These are phyloP conservation scores for Ceratocystis cacaofunesta DNA, from an alignment of 2,329 filamentous ascomycete species.

Conservation along the genomic window DNA sequence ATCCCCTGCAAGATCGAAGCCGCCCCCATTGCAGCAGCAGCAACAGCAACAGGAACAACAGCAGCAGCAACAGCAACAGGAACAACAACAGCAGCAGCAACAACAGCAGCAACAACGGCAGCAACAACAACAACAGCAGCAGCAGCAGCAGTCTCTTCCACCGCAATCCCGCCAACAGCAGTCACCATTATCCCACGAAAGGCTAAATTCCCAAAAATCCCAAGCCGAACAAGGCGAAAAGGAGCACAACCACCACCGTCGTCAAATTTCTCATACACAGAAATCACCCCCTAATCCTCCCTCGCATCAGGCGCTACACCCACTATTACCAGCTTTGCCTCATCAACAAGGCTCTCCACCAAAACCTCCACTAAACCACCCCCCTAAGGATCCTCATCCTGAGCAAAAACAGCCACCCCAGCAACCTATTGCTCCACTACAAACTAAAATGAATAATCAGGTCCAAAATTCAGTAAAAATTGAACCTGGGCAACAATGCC, in stretches of 20 bases:
- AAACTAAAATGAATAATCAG: slow-evolving; percentile 11
- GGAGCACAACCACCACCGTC: slow-evolving; percentile 16
- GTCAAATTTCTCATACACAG: background rate
- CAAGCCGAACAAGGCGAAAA: slow-evolving; percentile 4
- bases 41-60: background rate
- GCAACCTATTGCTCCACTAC: slow-evolving; percentile 11
- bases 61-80: background rate
- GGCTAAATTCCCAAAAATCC: no score
- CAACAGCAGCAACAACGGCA: slow-evolving; percentile 12
- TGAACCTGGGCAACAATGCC: slow-evolving; percentile 18
- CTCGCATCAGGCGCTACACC: slow-evolving; percentile 24
- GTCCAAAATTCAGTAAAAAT: slow-evolving; percentile 20
- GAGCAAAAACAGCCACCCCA: slow-evolving; percentile 12
- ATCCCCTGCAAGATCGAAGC: background rate
- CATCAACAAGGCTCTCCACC: slow-evolving; percentile 25
- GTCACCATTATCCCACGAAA: no score
- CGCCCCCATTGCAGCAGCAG: background rate
- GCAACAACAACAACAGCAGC: background rate
- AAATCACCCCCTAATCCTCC: slow-evolving; percentile 19
- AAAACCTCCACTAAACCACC: slow-evolving; percentile 6
- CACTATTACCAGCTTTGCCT: slow-evolving; percentile 10
- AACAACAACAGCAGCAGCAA: background rate
- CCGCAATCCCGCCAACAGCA: no score
- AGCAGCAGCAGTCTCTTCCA: background rate
- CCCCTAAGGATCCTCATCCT: slow-evolving; percentile 8